Conservation (phyloP, 257 asterid species). For the Echites panduratus region DNA sequence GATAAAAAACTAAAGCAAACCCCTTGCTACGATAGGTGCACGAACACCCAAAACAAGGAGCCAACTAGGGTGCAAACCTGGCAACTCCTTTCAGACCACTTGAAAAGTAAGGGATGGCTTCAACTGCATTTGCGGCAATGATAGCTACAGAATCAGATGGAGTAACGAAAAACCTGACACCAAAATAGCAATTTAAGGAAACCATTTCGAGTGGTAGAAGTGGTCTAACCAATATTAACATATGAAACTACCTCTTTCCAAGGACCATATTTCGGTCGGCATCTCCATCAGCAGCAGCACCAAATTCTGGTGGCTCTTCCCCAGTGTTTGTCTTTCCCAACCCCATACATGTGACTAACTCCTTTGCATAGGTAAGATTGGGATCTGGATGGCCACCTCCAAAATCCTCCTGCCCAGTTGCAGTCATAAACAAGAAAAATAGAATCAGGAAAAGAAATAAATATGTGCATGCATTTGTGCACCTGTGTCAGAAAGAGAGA, state of each 20-base stretch:
- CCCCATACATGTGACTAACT: slow-evolving; percentile 95
- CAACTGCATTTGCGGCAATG: slow-evolving; percentile 92
- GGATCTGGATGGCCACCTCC: slow-evolving; percentile 99
- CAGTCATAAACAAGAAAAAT: slow-evolving; percentile 10
- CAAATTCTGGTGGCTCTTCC: slow-evolving; percentile 92
- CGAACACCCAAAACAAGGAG: slow-evolving; percentile 3
- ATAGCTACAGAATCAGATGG: slow-evolving; percentile 99
- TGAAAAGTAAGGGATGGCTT: slow-evolving; percentile 91
- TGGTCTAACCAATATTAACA: slow-evolving; percentile 10
- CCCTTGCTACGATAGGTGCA: slow-evolving; percentile 1
- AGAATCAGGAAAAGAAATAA: slow-evolving; percentile 1
- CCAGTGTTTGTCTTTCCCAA: slow-evolving; percentile 58
- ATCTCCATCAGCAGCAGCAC: slow-evolving; percentile 99
- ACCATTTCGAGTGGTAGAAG: slow-evolving; percentile 8
- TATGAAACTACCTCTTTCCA: slow-evolving; percentile 62
- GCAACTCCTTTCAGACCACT: slow-evolving; percentile 98
- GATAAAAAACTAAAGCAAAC: neutral
- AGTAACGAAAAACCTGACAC: slow-evolving; percentile 82
- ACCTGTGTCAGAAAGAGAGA: neutral
- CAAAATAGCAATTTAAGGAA: slow-evolving; percentile 8
- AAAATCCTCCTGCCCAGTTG: slow-evolving; percentile 79
- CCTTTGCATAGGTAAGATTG: slow-evolving; percentile 94
- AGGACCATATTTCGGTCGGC: slow-evolving; percentile 98
- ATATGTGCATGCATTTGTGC: neutral
- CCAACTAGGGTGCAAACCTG: slow-evolving; percentile 40